Conservation (phyloP, 805 yeast species). For the Priceomyces haplophilus region DNA sequence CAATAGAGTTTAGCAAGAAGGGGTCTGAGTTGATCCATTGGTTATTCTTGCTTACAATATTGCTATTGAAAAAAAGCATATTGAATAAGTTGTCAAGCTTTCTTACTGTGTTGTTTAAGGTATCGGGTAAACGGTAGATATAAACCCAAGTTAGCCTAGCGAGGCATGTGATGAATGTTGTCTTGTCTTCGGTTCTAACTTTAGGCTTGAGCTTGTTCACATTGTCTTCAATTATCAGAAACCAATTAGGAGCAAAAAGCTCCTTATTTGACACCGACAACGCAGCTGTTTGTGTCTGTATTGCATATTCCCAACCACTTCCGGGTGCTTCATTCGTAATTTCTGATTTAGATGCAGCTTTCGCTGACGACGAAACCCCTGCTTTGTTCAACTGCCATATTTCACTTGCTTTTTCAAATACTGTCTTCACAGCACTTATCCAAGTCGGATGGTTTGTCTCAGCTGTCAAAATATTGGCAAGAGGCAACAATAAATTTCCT, state of each 20-base stretch:
- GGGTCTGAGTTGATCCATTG: conserved; percentile 74
- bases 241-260: conserved; percentile 72
- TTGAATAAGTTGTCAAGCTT: conserved; percentile 65
- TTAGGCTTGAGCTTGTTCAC: conserved; percentile 65
- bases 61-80: conserved; percentile 47
- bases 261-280: conserved; percentile 80
- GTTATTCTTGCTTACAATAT: conserved; percentile 49
- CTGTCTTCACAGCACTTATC: conserved; percentile 72
- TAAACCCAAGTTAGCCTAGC: conserved; percentile 88
- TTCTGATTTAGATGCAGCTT: neutral
- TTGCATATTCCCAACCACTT: conserved; percentile 62
- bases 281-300: conserved; percentile 66
- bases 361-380: neutral
- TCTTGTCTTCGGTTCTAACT: conserved; percentile 45
- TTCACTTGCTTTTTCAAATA: conserved; percentile 50
- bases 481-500: conserved; percentile 67
- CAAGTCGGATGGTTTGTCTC: conserved; percentile 96
- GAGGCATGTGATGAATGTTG: conserved; percentile 58
- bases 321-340: conserved; percentile 1
- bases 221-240: conserved; percentile 59
- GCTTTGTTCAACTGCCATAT: conserved; percentile 38
- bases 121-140: conserved; percentile 79
- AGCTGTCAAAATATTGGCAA: conserved; percentile 84
- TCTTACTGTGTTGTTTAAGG: conserved; percentile 81
- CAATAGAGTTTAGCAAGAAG: conserved; percentile 58